Percentiles rank a stretch among this genome's conserved stretches.
Conservation (phyloP, 768 basidiomycete species). For the Termitomyces heimii region DNA sequence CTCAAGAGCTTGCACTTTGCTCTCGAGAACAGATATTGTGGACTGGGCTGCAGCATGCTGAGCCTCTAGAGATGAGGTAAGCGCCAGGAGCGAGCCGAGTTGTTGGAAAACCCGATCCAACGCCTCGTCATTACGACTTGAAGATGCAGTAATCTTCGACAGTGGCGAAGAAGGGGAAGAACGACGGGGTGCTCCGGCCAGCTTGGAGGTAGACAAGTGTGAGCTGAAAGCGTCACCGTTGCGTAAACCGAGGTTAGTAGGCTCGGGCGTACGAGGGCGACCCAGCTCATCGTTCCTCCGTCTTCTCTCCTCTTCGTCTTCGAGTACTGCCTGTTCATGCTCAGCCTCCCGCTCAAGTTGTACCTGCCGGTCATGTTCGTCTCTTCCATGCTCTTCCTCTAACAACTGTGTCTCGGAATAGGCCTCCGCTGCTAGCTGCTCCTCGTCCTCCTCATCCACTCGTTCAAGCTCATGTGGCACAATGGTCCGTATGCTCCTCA, state of each 20-base stretch:
- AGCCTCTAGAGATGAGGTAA: conserved; percentile 67
- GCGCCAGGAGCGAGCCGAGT: conserved; percentile 67
- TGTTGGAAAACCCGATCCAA: conserved; percentile 62
- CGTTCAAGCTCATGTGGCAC: conserved; percentile 63
- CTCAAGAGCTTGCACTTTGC: conserved; percentile 67
- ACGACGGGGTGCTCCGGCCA: conserved; percentile 10
- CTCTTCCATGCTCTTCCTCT: conserved; percentile 16
- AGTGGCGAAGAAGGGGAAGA: conserved; percentile 21
- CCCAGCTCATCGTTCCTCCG: conserved; percentile 54
- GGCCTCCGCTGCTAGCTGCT: conserved; percentile 28
- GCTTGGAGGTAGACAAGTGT: conserved; percentile 6
- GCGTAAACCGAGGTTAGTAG: conserved; percentile 38
- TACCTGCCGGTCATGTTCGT: conserved; percentile 6
- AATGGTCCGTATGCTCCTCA: conserved; percentile 66
- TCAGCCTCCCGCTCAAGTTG: conserved; percentile 26
- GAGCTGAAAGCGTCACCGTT: conserved; percentile 16
- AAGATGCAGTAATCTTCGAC: conserved; percentile 14
- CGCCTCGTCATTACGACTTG: conserved; percentile 45
- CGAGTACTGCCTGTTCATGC: conserved; percentile 41
- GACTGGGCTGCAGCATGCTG: conserved; percentile 75
- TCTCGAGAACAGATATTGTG: conserved; percentile 65
- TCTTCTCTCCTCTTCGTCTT: conserved; percentile 41
- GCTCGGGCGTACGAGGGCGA: conserved; percentile 79
- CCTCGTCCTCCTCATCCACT: conserved; percentile 74
- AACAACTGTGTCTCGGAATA: background rate